phyloP scores from a whole-genome alignment of 257 asterid species.

The Buddleja alternifolia region DNA sequence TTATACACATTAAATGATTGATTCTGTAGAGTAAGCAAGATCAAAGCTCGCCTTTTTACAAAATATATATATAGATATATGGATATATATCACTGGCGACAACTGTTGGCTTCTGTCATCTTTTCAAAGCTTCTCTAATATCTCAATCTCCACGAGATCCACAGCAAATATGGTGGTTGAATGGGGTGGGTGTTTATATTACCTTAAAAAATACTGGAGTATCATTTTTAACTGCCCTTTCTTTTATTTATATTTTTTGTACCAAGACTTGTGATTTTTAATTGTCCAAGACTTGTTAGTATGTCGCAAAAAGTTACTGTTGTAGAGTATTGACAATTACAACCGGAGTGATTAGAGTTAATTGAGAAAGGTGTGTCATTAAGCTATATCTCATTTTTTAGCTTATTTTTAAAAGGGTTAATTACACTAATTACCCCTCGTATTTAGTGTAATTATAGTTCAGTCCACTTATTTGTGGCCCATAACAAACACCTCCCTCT shows the following conservation, averaged over 20 bases:
- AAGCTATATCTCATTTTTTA: no score
- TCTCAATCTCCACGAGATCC: slow-evolving; percentile 66
- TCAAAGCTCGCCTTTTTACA: slow-evolving; percentile 26
- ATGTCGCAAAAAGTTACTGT: no score
- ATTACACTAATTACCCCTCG: no score
- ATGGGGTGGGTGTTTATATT: slow-evolving; percentile 29
- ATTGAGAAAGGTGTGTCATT: no score
- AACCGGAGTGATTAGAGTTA: no score
- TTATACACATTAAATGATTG: slow-evolving; percentile 34
- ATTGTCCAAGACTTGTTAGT: no score
- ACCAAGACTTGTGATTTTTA: neutral
- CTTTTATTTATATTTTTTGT: neutral
- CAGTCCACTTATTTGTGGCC: no score
- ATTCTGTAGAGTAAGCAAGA: slow-evolving; percentile 25
- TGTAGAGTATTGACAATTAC: no score
- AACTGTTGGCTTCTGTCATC: slow-evolving; percentile 73
- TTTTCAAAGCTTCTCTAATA: slow-evolving; percentile 36
- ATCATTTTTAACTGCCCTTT: neutral
- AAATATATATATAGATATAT: slow-evolving; percentile 16
- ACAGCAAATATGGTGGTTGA: slow-evolving; percentile 76
- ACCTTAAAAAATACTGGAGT: neutral
- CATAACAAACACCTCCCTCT: no score
- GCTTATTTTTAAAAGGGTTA: no score
- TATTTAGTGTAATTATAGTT: no score
- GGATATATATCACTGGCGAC: slow-evolving; percentile 54